phyloP scores from a whole-genome alignment of 768 basidiomycete species.

The Pulveroboletus sp. region DNA sequence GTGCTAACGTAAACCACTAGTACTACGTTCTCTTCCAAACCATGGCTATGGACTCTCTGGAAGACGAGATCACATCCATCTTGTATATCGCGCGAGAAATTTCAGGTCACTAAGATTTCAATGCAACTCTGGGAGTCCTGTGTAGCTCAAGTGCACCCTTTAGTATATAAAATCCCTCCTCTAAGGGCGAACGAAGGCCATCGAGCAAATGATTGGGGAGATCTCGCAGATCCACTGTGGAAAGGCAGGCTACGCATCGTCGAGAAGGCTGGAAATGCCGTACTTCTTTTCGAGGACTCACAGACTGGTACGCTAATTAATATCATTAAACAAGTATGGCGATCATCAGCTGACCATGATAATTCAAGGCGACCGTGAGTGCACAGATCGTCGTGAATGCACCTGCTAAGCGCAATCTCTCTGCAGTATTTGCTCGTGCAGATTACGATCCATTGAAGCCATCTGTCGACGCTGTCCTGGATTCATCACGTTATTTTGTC shows the following conservation, averaged over 20 bases:
- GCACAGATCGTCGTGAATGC: slow-evolving; percentile 10
- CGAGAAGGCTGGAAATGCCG: slow-evolving; percentile 67
- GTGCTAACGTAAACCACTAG: slow-evolving; percentile 27
- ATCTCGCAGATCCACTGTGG: slow-evolving; percentile 81
- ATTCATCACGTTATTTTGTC: slow-evolving; percentile 95
- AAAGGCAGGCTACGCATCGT: slow-evolving; percentile 87
- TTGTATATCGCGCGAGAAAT: slow-evolving; percentile 89
- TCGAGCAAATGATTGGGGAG: slow-evolving; percentile 91
- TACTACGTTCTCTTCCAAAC: neutral
- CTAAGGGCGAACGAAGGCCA: slow-evolving; percentile 85
- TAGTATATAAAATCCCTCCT: slow-evolving; percentile 92
- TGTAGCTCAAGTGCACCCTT: slow-evolving; percentile 17
- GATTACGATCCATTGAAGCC: slow-evolving; percentile 77
- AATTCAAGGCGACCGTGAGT: slow-evolving; percentile 64
- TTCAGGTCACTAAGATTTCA: slow-evolving; percentile 56
- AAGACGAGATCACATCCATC: slow-evolving; percentile 87
- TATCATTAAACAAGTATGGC: neutral
- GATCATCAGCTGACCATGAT: slow-evolving; percentile 3
- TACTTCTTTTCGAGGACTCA: slow-evolving; percentile 77
- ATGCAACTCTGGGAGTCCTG: slow-evolving; percentile 11
- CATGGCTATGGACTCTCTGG: slow-evolving; percentile 47
- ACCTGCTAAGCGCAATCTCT: slow-evolving; percentile 3
- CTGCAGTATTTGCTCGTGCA: slow-evolving; percentile 81
- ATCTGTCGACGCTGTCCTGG: slow-evolving; percentile 91
- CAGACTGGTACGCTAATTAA: slow-evolving; percentile 62